phyloP scores from a whole-genome alignment of 805 yeast species.

The Ogataea thermomethanolica region DNA sequence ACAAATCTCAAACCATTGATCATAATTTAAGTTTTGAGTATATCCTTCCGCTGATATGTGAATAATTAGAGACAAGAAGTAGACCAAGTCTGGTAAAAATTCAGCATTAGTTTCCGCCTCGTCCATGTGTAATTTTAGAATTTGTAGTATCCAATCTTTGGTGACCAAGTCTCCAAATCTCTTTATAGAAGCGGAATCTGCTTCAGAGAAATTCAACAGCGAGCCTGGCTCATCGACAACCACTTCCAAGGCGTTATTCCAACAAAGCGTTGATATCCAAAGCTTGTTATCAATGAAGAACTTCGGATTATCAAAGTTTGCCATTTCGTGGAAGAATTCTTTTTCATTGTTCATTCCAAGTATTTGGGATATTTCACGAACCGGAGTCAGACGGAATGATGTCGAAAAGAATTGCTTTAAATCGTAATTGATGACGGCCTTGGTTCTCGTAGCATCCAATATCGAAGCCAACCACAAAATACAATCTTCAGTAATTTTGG shows the following conservation, averaged over 20 bases:
- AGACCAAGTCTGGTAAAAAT: conserved; percentile 64
- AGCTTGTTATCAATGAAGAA: conserved; percentile 58
- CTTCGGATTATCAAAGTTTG: conserved; percentile 41
- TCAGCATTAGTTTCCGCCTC: conserved; percentile 68
- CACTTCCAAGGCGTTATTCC: conserved; percentile 59
- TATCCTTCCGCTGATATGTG: conserved; percentile 45
- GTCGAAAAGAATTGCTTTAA: conserved; percentile 36
- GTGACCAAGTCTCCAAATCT: conserved; percentile 44
- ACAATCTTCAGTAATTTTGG: conserved; percentile 57
- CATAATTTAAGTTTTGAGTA: conserved; percentile 40
- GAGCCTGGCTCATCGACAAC: conserved; percentile 34
- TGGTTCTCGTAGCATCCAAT: conserved; percentile 30
- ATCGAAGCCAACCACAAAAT: conserved; percentile 57
- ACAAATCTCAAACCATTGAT: conserved; percentile 51
- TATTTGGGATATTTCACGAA: conserved; percentile 12
- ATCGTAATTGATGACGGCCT: conserved; percentile 36
- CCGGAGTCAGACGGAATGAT: conserved; percentile 28
- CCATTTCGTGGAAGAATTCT: conserved; percentile 50
- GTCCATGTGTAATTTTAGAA: conserved; percentile 51
- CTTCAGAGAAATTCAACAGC: conserved; percentile 32
- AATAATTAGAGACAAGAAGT: conserved; percentile 49
- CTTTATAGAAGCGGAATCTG: conserved; percentile 42
- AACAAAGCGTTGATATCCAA: conserved; percentile 67
- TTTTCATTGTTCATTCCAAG: conserved; percentile 24
- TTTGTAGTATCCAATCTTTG: conserved; percentile 54